Conservation (phyloP, 305 asterid species). For the Fraxinus platypoda region DNA sequence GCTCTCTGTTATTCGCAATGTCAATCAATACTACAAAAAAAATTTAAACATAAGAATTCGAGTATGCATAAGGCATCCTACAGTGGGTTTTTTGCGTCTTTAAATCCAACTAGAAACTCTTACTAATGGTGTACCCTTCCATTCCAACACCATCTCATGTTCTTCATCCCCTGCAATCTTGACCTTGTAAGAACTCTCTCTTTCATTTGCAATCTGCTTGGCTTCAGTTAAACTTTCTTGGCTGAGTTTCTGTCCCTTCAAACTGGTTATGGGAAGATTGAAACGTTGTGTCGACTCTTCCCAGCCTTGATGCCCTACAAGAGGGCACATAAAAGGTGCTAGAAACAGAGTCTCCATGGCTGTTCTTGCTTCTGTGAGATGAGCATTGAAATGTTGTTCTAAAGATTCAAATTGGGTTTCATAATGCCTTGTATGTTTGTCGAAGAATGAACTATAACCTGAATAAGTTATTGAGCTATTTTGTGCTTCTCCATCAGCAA, state of each 20-base stretch:
- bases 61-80: not conserved
- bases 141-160: conserved; percentile 56
- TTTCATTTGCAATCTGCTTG: conserved; percentile 48
- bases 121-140: conserved; percentile 59
- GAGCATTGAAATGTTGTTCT: conserved; percentile 54
- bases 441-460: conserved; percentile 43
- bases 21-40: not conserved
- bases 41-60: not conserved
- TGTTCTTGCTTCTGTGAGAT: conserved; percentile 66
- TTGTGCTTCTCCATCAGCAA: conserved; percentile 67
- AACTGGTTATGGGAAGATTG: not conserved
- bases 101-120: conserved; percentile 68
- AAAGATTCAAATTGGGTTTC: conserved; percentile 57
- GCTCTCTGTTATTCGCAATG: not conserved
- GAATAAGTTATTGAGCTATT: conserved; percentile 20
- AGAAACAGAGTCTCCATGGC: conserved; percentile 65
- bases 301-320: conserved; percentile 55
- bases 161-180: conserved; percentile 31
- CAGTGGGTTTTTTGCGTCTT: conserved; percentile 5
- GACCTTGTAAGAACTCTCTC: conserved; percentile 40
- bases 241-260: conserved; percentile 44
- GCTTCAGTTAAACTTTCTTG: conserved; percentile 58
- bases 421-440: conserved; percentile 41
- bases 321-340: conserved; percentile 52
- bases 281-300: conserved; percentile 27